Evolutionary conservation across 441 rosid genomes (phyloP), one percentile per base, ranked within the genome.

Genomic region (Mallotus japonicus): DNA sequence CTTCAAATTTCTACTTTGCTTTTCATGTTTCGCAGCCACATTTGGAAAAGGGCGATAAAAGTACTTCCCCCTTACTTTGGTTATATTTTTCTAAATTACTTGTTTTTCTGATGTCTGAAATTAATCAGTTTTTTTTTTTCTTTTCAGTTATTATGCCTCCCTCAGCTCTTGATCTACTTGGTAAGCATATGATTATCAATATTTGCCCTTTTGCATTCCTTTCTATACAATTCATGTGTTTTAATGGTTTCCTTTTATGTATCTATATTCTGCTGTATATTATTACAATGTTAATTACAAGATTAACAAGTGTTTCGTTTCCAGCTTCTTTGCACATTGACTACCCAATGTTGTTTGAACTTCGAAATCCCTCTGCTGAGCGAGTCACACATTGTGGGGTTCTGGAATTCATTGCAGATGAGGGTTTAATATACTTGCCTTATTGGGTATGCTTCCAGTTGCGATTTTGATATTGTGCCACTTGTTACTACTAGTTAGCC

Each of bases 361-460:
- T 92, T 65, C 87, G 79, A 22, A 92, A 90, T 80, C 77, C 73
- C 76, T 80, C 85, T 68, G 80, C 84, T 71, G 91, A 82, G 76
- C 87, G 95, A 67, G 88, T 83, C 63, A 84, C 95, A 0, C 97
- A 90, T 73, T 92, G 97, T 81, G 96, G 97, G 70, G 97, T 92
- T 73, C 86, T 92, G 15, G 97, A 92, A 86, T 92, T 92, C 77
- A 86, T 89, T 79, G 96, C 96, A 17, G 97, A 92, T 72, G 97
- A 92, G 81, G 97, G 97, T 75, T 86, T 90, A 91, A 88, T 92
- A 69, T 92, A 82, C 83, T 84, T 92, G 96, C 96, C 97, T 34
- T 92, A 87, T 64, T 92, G 97, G 97, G 97, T 92, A 77, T 40
- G 47, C 5, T 34, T 44, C 47, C 47, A 44, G 5, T 44, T 9